Base-by-base conservation (phyloP, 257 asterid species). In the Penstemon davidsonii region DNA sequence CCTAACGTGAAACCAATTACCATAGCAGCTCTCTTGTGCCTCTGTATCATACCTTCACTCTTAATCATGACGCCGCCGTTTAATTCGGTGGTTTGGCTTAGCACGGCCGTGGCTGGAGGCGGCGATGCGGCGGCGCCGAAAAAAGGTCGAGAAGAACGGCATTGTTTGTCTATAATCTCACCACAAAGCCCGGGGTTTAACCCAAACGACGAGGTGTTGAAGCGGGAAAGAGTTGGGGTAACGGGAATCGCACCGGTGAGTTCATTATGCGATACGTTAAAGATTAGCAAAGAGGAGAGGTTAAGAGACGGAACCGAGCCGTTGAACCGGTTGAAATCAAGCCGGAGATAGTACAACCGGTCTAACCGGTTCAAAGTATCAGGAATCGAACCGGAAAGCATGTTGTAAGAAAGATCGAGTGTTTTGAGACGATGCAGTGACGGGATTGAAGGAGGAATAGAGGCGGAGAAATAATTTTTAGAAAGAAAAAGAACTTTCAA, bases 301-400 rank as follows among this genome's bases (percentile, higher is more conserved):
- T 92, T 92, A 0, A 92, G 52, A 7, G 91, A 82, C 46, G 98
- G 98, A 33, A 92, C 60, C 8, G 98, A 83, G n/a, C 97, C 96
- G 67, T 78, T 88, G 68, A 92, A 74, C 72, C 93, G 79, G 88
- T 92, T 92, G 69, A 83, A 88, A 18, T 92, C 96, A 44, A 92
- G 84, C 7, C 95, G 86, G 73, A 92, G 96, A 50, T 65, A 83
- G 80, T 71, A 81, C 75, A 92, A 51, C 61, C 91, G 79, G 75
- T 82, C 88, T 37, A 92, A 64, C 1, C 54, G 62, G 70, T 73
- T 81, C 3, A 92, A 57, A 0, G 83, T 72, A 0, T 5, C 10
- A 2, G 95, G 87, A 6, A 92, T 62, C 2, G 82, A 11, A 54
- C 97, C 97, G 73, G 87, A 57, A 9, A 92, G 80, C 69, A 87